These are phyloP conservation scores for Scedosporium apiospermum DNA, from an alignment of 2,329 filamentous ascomycete species.

Conservation along the genomic window DNA sequence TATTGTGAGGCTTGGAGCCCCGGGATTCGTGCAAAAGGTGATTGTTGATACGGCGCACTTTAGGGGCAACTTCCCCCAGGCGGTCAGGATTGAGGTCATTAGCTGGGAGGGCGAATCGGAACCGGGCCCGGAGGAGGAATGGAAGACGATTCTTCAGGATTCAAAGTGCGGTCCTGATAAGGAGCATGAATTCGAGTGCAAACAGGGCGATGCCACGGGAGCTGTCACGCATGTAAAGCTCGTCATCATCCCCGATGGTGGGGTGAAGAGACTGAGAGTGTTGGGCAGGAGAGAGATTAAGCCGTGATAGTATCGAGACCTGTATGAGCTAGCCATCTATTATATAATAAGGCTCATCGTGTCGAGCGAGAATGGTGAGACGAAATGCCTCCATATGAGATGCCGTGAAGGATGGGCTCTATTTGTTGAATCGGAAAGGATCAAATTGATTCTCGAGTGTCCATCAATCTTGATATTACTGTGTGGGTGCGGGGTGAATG, in stretches of 20 bases:
- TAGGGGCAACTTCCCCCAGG: slow-evolving; percentile 74
- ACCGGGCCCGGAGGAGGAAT: slow-evolving; percentile 46
- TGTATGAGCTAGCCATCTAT: no score
- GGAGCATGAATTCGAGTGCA: slow-evolving; percentile 58
- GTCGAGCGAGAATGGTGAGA: not conserved
- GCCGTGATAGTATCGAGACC: not conserved
- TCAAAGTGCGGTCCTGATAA: slow-evolving; percentile 63
- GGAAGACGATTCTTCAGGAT: slow-evolving; percentile 56
- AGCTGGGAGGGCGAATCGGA: slow-evolving; percentile 44
- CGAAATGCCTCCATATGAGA: no score
- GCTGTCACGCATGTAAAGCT: slow-evolving; percentile 78
- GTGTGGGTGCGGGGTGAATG: no score
- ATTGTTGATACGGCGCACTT: slow-evolving; percentile 78
- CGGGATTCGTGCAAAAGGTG: slow-evolving; percentile 54
- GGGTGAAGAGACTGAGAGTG: slow-evolving; percentile 77
- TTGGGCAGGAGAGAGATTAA: slow-evolving; percentile 48
- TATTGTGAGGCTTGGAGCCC: slow-evolving; percentile 63
- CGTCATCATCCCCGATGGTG: slow-evolving; percentile 87
- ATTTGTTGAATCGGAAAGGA: no score
- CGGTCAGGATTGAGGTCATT: slow-evolving; percentile 57
- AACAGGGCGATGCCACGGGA: slow-evolving; percentile 22
- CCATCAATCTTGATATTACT: no score
- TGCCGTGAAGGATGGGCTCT: no score
- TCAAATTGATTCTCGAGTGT: no score
- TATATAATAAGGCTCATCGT: not conserved